Evolutionary conservation across 805 yeast genomes (phyloP), one percentile per base, ranked within the genome.

Genomic region (Jamesozyma piceae): DNA sequence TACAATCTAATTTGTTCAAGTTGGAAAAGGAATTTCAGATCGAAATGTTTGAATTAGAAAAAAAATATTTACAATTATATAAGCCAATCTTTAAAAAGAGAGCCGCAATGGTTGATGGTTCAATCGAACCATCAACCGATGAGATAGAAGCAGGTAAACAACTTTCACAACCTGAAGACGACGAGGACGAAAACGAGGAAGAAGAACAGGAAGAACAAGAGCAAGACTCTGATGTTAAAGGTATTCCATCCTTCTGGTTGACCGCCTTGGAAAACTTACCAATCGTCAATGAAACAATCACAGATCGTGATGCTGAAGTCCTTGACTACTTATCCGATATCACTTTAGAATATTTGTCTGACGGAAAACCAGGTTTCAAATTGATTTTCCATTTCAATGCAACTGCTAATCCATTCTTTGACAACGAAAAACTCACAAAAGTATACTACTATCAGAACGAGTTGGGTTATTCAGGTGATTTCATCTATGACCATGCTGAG

Each of bases 181-280:
- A 63, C 10, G 73, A 65, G 4, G 75, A 67, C 35, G 71, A 64
- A 6, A 71, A 62, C 17, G 67, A 64, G 10, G 72, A 65, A 3
- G 68, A 61, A 9, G 67, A 63, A 17, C 68, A 60, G 21, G 73
- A 65, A 17, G 74, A 63, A 4, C 74, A 66, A 15, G 73, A 64
- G n/a, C 74, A 65, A 27, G 60, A 57, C 1, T 71, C 63, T 26
- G 69, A 64, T 18, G 65, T 70, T 39, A 71, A 71, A 48, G 98
- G 98, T 49, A 77, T 92, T 52, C 97, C 98, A 44, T 79, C 83
- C 38, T 92, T 92, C 72, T 92, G 98, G 98, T 73, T 90, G 55
- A 92, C 97, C 17, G 95, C 97, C 5, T 70, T 92, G 65, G 90
- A 83, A 63, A 92, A 89, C 67, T 71, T 92, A 53, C 77, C 79